Evolutionary conservation across 306 rosid genomes (phyloP).

Genomic region (Lithocarpus polystachyus): DNA sequence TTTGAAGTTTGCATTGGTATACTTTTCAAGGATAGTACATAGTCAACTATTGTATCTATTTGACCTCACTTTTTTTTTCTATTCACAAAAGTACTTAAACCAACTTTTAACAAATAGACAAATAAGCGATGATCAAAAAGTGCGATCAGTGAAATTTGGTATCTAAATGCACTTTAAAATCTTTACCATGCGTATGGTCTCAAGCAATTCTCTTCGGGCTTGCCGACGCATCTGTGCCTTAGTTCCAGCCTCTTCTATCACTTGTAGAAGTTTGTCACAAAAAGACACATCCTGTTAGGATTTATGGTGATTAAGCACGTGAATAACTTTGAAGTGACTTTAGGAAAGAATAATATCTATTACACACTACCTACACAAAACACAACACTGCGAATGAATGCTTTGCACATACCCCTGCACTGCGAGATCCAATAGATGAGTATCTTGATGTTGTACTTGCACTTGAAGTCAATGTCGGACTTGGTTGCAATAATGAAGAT

Average conservation of each 20-base stretch:
- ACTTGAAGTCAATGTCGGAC: not conserved
- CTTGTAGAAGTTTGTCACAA: not conserved
- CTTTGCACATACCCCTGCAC: not conserved
- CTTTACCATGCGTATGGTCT: not conserved
- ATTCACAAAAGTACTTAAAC: too few species aligned
- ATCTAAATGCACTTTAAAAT: not conserved
- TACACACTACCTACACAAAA: too few species aligned
- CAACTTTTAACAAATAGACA: too few species aligned
- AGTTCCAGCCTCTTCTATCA: not conserved
- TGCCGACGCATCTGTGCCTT: not conserved
- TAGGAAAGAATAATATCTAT: not conserved
- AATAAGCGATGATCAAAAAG: too few species aligned
- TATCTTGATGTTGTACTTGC: not conserved
- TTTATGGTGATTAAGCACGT: too few species aligned
- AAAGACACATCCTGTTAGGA: too few species aligned
- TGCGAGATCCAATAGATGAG: not conserved
- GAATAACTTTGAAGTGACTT: too few species aligned
- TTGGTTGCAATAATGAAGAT: not conserved
- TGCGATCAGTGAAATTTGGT: too few species aligned
- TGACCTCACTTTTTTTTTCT: too few species aligned
- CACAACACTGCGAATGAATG: too few species aligned
- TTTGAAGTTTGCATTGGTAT: not conserved
- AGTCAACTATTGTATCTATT: too few species aligned
- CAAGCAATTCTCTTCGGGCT: not conserved
- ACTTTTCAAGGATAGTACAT: not conserved